Evolutionary conservation across 768 basidiomycete species (phyloP).

Genomic region (Infundibulicybe gibba): DNA sequence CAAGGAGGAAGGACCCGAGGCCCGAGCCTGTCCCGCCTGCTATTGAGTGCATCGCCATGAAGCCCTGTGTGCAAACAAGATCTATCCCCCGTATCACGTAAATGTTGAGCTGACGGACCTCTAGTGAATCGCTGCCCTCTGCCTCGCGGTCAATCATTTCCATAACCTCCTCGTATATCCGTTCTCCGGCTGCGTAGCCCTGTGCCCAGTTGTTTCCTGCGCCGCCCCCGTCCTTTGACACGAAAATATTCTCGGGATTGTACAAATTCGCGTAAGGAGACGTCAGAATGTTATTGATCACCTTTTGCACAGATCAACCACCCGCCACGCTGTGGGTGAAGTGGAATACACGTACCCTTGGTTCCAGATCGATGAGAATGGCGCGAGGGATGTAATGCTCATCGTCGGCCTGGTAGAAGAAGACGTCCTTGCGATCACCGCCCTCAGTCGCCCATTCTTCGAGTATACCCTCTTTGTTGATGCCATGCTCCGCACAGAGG

Average conservation of each 20-base stretch:
- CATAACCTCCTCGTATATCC: slow-evolving; percentile 93
- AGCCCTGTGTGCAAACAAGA: slow-evolving; percentile 58
- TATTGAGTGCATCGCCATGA: slow-evolving; percentile 98
- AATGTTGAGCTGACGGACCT: slow-evolving; percentile 47
- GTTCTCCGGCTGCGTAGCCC: slow-evolving; percentile 87
- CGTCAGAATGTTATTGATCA: slow-evolving; percentile 91
- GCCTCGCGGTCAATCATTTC: slow-evolving; percentile 99
- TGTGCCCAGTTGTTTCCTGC: slow-evolving; percentile 99
- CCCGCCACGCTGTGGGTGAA: not conserved
- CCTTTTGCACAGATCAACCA: slow-evolving; percentile 44
- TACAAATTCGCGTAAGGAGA: slow-evolving; percentile 89
- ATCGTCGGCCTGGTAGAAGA: slow-evolving; percentile 99
- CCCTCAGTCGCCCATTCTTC: slow-evolving; percentile 97
- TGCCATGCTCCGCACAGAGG: slow-evolving; percentile 97
- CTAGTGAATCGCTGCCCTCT: slow-evolving; percentile 94
- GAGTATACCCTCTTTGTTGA: slow-evolving; percentile 91
- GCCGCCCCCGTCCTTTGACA: slow-evolving; percentile 96
- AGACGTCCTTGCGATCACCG: slow-evolving; percentile 97
- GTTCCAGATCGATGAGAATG: slow-evolving; percentile 94
- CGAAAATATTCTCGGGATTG: slow-evolving; percentile 97
- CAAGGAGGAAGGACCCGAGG: slow-evolving; percentile 95
- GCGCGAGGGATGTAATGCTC: slow-evolving; percentile 98
- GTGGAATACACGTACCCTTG: slow-evolving; percentile 59
- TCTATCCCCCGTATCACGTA: not conserved
- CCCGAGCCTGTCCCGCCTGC: slow-evolving; percentile 99